These are phyloP conservation scores for Candida morakotiae DNA, from an alignment of 805 yeast species.

Conservation along the genomic window DNA sequence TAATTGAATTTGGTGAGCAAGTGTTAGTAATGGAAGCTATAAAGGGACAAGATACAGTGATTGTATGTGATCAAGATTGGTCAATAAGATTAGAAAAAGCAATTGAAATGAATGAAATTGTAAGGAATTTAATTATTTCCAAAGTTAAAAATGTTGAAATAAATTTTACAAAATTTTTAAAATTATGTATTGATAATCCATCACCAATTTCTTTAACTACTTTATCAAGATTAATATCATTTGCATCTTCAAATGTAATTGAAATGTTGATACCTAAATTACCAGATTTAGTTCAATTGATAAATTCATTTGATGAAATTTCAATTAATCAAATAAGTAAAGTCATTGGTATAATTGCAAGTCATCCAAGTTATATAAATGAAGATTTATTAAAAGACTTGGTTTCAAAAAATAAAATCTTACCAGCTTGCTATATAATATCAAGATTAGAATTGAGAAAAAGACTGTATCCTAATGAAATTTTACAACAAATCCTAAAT, in stretches of 20 bases:
- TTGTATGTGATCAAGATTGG: conserved; percentile 76
- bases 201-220: conserved; percentile 16
- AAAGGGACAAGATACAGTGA: conserved; percentile 46
- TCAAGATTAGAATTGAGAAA: conserved; percentile 42
- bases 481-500: conserved; percentile 12
- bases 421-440: conserved; percentile 38
- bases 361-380: conserved; percentile 29
- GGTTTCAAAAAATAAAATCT: conserved; percentile 12
- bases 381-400: conserved; percentile 1
- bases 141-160: conserved; percentile 17
- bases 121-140: conserved; percentile 25
- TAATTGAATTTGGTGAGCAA: conserved; percentile 52
- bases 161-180: conserved; percentile 19
- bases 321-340: conserved; percentile 35
- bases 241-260: conserved; percentile 25
- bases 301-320: conserved; percentile 18
- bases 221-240: conserved; percentile 28
- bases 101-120: conserved; percentile 54
- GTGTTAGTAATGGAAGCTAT: conserved; percentile 65
- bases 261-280: conserved; percentile 15
- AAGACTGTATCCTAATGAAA: conserved; percentile 14
- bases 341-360: conserved; percentile 45
- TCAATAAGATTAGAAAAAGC: conserved; percentile 63
- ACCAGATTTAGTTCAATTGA: conserved; percentile 19
- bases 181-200: conserved; percentile 26